These are phyloP conservation scores for Lizanozyma gosingica DNA, from an alignment of 1,139 yeast species.

Conservation along the genomic window DNA sequence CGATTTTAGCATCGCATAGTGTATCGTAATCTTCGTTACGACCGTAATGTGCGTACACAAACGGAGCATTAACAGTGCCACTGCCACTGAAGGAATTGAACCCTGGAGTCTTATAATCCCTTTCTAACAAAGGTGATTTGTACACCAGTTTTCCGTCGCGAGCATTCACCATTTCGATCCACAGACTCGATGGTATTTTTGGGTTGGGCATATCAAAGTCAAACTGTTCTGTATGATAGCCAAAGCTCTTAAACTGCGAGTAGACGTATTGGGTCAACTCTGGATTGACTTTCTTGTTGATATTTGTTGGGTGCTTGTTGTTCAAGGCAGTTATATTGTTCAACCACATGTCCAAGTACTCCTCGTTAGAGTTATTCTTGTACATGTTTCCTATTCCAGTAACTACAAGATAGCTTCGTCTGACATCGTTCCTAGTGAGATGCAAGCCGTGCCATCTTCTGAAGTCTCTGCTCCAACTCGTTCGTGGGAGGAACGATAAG, in stretches of 20 bases:
- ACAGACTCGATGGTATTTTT: neutral
- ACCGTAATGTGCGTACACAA: constrained; percentile 26
- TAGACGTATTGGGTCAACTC: neutral
- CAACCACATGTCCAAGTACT: constrained; percentile 1
- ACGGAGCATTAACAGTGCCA: constrained; percentile 19
- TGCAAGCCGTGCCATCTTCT: constrained; percentile 62
- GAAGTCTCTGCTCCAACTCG: constrained; percentile 78
- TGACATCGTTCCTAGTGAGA: constrained; percentile 55
- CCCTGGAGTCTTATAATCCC: constrained; percentile 26
- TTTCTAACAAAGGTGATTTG: constrained; percentile 19
- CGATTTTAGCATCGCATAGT: constrained; percentile 13
- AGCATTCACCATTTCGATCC: constrained; percentile 14
- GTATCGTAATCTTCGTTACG: constrained; percentile 19
- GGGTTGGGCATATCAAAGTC: neutral
- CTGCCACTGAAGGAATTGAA: constrained; percentile 23
- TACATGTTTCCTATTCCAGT: neutral
- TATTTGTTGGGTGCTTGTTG: neutral
- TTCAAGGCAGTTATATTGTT: neutral
- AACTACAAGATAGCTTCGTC: constrained; percentile 24
- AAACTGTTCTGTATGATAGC: constrained; percentile 1
- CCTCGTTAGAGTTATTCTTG: neutral
- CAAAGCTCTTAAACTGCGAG: neutral
- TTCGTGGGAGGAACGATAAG: constrained; percentile 74
- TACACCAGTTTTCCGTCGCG: constrained; percentile 16
- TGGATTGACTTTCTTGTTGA: constrained; percentile 1